These are phyloP conservation scores for Taiozyma sp. DNA, from an alignment of 1,139 yeast species.

Conservation along the genomic window DNA sequence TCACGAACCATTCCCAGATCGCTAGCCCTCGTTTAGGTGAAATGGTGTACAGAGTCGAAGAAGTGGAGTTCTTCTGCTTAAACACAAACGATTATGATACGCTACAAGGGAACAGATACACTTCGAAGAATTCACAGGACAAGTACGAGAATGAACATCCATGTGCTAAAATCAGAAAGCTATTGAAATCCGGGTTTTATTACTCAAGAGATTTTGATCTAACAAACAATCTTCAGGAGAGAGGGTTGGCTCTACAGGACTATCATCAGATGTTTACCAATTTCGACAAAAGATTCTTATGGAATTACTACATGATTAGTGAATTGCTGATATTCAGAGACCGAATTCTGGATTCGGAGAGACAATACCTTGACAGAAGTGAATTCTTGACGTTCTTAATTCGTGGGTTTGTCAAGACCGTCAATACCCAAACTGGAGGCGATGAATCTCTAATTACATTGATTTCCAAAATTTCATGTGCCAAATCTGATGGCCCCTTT, in stretches of 20 bases:
- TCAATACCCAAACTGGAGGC: slow-evolving; percentile 39
- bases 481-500: slow-evolving; percentile 54
- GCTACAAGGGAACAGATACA: slow-evolving; percentile 24
- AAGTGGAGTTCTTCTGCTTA: slow-evolving; percentile 60
- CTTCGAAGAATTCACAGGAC: slow-evolving; percentile 29
- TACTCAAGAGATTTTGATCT: slow-evolving; percentile 64
- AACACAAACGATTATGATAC: slow-evolving; percentile 52
- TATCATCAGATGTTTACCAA: slow-evolving; percentile 36
- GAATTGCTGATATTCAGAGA: slow-evolving; percentile 59
- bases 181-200: slow-evolving; percentile 57
- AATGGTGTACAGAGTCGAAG: slow-evolving; percentile 45
- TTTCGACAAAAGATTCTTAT: slow-evolving; percentile 53
- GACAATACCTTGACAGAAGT: slow-evolving; percentile 46
- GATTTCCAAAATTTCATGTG: slow-evolving; percentile 63
- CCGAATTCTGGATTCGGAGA: slow-evolving; percentile 47
- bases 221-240: slow-evolving; percentile 55
- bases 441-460: slow-evolving; percentile 50
- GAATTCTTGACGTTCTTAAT: slow-evolving; percentile 56
- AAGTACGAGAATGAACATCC: slow-evolving; percentile 46
- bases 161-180: slow-evolving; percentile 51
- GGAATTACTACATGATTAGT: slow-evolving; percentile 59
- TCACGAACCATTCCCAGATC: slow-evolving; percentile 50
- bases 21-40: slow-evolving; percentile 59
- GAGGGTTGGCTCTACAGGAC: slow-evolving; percentile 35
- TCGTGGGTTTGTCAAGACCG: slow-evolving; percentile 63